Percentiles rank a stretch among this genome's conserved stretches.
phyloP scores from a whole-genome alignment of 1,139 yeast genomes.

The Fermentozyma sake region DNA sequence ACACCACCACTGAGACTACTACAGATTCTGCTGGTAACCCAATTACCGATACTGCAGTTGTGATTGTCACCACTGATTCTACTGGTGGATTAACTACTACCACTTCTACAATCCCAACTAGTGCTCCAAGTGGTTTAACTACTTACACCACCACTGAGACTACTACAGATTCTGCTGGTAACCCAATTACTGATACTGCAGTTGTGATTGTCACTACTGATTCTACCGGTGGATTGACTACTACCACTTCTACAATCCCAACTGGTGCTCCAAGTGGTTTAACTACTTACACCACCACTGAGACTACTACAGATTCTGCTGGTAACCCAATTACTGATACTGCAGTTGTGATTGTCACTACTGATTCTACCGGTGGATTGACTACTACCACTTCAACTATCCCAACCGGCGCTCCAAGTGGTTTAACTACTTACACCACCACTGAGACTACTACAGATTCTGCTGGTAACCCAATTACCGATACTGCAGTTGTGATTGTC shows the following conservation, averaged over 20 bases:
- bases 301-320: too few relatives aligned
- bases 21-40: slow-evolving; percentile 13
- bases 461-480: slow-evolving; percentile 13
- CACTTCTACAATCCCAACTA: slow-evolving; percentile 8
- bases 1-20: slow-evolving; percentile 15
- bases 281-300: too few relatives aligned
- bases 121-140: slow-evolving; percentile 3
- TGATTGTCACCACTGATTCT: slow-evolving; percentile 11
- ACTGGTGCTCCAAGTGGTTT: too few relatives aligned
- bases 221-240: slow-evolving; percentile 8
- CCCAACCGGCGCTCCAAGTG: too few relatives aligned
- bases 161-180: slow-evolving; percentile 9
- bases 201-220: slow-evolving; percentile 12
- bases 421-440: too few relatives aligned
- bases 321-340: too few relatives aligned
- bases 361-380: slow-evolving; percentile 8
- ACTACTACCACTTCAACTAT: slow-evolving; percentile 9
- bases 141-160: slow-evolving; percentile 10
- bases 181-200: slow-evolving; percentile 10
- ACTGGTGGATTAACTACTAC: slow-evolving; percentile 5
- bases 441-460: too few relatives aligned
- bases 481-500: slow-evolving; percentile 11
- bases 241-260: slow-evolving; percentile 3
- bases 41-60: slow-evolving; percentile 4
- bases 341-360: slow-evolving; percentile 4